A percentile compares a stretch with the other conserved stretches of the same genome.
Conservation (phyloP, 2,329 filamentous ascomycete species). For the Colletotrichum eremochloae region DNA sequence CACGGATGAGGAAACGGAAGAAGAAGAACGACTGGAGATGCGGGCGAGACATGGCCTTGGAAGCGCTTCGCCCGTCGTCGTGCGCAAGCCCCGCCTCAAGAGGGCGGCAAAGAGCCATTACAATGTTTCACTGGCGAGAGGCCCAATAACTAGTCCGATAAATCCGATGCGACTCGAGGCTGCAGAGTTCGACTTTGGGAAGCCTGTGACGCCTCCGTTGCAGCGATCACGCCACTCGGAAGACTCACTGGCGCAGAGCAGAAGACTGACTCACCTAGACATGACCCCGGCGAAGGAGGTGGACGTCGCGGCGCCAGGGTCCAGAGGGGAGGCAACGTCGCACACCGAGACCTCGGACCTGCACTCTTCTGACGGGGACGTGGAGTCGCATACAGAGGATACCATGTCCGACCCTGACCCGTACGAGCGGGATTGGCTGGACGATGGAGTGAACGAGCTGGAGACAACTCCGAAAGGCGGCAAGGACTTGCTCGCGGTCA, state of each 20-base stretch:
- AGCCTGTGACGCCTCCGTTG: conserved; percentile 35
- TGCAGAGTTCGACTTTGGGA: conserved; percentile 44
- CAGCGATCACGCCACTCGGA: conserved; percentile 33
- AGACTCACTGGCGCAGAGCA: conserved; percentile 18
- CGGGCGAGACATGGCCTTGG: conserved; percentile 48
- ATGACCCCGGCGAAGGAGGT: conserved; percentile 33
- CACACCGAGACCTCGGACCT: conserved; percentile 42
- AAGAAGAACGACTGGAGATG: conserved; percentile 61
- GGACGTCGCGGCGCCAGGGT: conserved; percentile 10
- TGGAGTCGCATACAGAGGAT: conserved; percentile 41
- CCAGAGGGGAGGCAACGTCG: conserved; percentile 33
- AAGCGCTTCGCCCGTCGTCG: conserved; percentile 45
- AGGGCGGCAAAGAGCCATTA: conserved; percentile 56
- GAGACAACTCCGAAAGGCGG: conserved; percentile 7
- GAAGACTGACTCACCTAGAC: conserved; percentile 7
- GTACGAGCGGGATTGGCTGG: conserved; percentile 38
- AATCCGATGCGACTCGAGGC: conserved; percentile 45
- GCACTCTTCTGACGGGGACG: conserved; percentile 41
- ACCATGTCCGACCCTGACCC: conserved; percentile 41
- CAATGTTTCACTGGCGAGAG: conserved; percentile 43
- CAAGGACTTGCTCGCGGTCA: conserved; percentile 22
- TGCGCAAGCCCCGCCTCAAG: conserved; percentile 58
- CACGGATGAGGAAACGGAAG: conserved; percentile 60
- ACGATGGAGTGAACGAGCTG: conserved; percentile 6
- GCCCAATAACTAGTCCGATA: conserved; percentile 47